Base-by-base conservation (phyloP, 75 land plant genomes). In the Gnetum montanum region DNA sequence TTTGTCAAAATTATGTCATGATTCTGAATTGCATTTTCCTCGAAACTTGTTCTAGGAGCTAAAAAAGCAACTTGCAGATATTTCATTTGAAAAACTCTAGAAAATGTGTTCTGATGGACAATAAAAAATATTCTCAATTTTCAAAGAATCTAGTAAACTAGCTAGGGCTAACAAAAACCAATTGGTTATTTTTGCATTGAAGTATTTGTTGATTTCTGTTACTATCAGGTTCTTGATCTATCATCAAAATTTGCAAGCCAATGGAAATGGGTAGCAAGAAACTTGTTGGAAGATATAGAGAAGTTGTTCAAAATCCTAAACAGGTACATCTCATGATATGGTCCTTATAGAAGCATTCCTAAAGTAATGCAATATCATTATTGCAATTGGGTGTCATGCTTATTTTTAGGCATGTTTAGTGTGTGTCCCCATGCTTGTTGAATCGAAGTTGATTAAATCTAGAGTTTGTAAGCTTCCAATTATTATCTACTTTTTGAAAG, bases 271-370 rank as follows among this genome's bases (percentile, higher is more conserved):
- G 69, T 26, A 68, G 82, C 49, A 86, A 80, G 68, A 80, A 77
- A 60, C 88, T 81, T 2, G 83, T 79, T 23, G 65, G 76, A 23
- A 64, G 86, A 31, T 71, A 74, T 54, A 74, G 96, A 53, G 84
- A 90, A 46, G 85, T 80, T 18, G 59, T 86, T 57, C 88, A 86
- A 62, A 82, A 66, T 35, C 92, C 92, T 8, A 90, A 90, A 57
- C 74, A 61, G 70, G 96, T 83, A 45, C 50, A n/a, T n/a, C n/a
- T n/a, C n/a, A n/a, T n/a, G n/a, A n/a, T n/a, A n/a, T n/a, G n/a
- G n/a, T n/a, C n/a, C n/a, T n/a, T n/a, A n/a, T n/a, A n/a, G n/a
- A n/a, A n/a, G n/a, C n/a, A n/a, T n/a, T n/a, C n/a, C n/a, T n/a
- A n/a, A n/a, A n/a, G n/a, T n/a, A n/a, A n/a, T n/a, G n/a, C n/a